Evolutionary conservation across 2,329 filamentous ascomycete genomes (phyloP).

Genomic region (Colletotrichum orchidophilum): DNA sequence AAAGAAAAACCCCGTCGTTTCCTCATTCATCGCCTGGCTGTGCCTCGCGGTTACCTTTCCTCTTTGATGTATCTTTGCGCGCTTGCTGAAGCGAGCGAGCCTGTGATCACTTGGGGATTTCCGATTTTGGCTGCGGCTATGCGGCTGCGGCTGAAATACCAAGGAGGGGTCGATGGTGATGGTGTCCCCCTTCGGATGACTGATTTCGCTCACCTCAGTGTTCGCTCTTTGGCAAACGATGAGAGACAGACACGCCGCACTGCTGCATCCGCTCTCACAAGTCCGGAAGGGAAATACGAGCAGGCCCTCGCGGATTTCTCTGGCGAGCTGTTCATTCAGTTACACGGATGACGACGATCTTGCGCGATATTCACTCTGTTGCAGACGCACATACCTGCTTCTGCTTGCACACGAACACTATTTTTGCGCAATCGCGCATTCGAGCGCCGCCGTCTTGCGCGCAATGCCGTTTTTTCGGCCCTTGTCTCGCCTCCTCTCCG

Average conservation of each 20-base stretch:
- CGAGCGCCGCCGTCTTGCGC: not conserved
- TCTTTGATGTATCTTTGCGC: not conserved
- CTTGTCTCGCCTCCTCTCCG: too few relatives aligned
- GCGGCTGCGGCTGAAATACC: not conserved
- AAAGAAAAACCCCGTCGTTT: not conserved
- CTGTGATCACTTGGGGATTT: not conserved
- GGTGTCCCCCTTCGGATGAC: too few relatives aligned
- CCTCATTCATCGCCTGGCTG: too few relatives aligned
- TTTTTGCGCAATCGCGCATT: constrained; percentile 4
- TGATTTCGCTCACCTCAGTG: constrained; percentile 20
- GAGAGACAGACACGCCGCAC: not conserved
- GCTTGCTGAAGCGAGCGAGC: not conserved
- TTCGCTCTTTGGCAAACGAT: constrained; percentile 14
- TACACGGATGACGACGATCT: not conserved
- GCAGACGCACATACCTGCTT: not conserved
- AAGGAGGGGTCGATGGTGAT: too few relatives aligned
- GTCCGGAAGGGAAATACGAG: too few relatives aligned
- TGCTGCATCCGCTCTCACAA: not conserved
- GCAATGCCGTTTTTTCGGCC: too few relatives aligned
- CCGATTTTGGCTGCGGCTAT: not conserved
- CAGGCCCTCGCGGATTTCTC: not conserved
- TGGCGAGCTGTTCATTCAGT: not conserved
- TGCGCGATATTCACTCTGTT: not conserved
- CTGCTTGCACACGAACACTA: not conserved
- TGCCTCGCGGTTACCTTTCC: not conserved